These are phyloP conservation scores for Huiozyma sinensis DNA, from an alignment of 805 yeast genomes.

Conservation along the genomic window DNA sequence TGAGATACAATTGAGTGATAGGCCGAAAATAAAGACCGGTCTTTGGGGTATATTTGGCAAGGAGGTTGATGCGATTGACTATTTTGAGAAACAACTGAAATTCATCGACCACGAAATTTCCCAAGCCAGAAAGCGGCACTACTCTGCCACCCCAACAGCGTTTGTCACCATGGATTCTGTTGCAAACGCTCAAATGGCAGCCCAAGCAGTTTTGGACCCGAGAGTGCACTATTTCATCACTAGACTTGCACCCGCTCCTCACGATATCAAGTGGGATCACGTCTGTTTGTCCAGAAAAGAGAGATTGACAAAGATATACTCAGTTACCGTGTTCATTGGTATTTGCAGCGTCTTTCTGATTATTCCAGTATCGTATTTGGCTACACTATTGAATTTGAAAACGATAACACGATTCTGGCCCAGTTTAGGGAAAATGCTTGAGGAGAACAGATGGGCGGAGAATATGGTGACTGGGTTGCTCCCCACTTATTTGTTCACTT, in stretches of 20 bases:
- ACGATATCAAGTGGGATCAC: conserved; percentile 88
- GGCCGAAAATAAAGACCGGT: conserved; percentile 60
- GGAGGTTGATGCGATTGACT: conserved; percentile 70
- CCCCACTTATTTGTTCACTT: conserved; percentile 84
- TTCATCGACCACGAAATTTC: conserved; percentile 60
- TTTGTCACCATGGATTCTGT: conserved; percentile 92
- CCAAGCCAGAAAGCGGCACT: conserved; percentile 55
- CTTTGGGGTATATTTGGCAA: conserved; percentile 54
- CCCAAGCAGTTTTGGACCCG: conserved; percentile 91
- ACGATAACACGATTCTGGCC: conserved; percentile 80
- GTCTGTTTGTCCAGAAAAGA: conserved; percentile 70
- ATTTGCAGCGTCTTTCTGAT: conserved; percentile 58
- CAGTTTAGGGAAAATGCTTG: conserved; percentile 55
- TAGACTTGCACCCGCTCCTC: conserved; percentile 88
- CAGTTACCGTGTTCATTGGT: conserved; percentile 32
- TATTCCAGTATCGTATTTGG: conserved; percentile 75
- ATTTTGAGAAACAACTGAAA: conserved; percentile 57
- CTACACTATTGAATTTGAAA: conserved; percentile 69
- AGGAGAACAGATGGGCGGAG: conserved; percentile 58
- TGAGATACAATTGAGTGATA: conserved; percentile 25
- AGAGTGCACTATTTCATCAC: conserved; percentile 75
- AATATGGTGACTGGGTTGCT: conserved; percentile 76
- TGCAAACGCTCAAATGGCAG: conserved; percentile 92
- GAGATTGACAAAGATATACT: conserved; percentile 44
- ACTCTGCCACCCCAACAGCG: conserved; percentile 80